Evolutionary conservation across 495 filamentous ascomycete species (phyloP), one percentile per base, ranked within the genome.

Genomic region (Aspergillus funiculosus): DNA sequence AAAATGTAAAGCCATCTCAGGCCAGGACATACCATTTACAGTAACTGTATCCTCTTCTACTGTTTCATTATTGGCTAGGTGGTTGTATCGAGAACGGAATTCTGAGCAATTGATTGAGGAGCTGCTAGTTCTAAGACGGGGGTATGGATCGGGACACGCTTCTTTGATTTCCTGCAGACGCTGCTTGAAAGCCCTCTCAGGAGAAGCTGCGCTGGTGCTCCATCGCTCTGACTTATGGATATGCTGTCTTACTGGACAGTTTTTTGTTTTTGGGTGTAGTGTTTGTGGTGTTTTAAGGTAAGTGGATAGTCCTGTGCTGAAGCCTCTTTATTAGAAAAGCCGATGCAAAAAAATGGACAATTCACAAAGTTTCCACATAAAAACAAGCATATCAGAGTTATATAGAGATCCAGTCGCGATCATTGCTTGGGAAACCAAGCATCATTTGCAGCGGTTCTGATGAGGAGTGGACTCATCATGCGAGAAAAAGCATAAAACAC

Each of bases 371-470:
- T 22, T n/a, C 20, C 9, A 22, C 17, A 5, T 9, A 19, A 40
- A 29, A 15, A 13, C 4, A 39, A 20, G 26, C 28, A 15, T 22
- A 27, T 51, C 39, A 50, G 34, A 43, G 24, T 40, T 35, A 45
- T 24, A 52, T 43, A 44, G 41, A 37, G 39, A 40, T 66, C 63
- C 62, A 38, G 50, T 64, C 59, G 45, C 52, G 62, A 61, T 74
- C 71, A 74, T 51, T 59, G 57, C 53, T 57, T 63, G 54, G 34
- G 50, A 59, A 53, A 31, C 54, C 61, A 66, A 67, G 76, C 76
- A 79, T 92, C 87, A 90, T 81, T 85, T 86, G 89, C 90, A 94
- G 88, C 89, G 89, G 89, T 95, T 95, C 89, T 81, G 71, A 56
- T 52, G 31, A 28, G 46, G 38, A 57, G 44, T 67, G 62, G 60